Evolutionary conservation across 2,329 filamentous ascomycete genomes (phyloP).

Genomic region (Eurotiales sp.): DNA sequence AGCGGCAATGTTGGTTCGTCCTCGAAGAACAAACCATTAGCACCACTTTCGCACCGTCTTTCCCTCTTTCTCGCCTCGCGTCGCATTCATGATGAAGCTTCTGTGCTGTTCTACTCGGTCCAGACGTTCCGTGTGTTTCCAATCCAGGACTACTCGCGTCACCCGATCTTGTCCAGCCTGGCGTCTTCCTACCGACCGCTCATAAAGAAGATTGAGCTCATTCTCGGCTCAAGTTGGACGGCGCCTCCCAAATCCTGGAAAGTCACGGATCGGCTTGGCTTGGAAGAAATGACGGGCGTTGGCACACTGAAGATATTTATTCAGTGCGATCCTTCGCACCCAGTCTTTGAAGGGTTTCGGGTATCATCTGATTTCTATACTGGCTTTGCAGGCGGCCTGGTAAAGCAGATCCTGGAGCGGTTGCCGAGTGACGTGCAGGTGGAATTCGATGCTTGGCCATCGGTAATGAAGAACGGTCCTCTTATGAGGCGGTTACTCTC

Average conservation of each 20-base stretch:
- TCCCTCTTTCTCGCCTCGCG: slow-evolving; percentile 39
- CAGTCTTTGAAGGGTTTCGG: slow-evolving; percentile 56
- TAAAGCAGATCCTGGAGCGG: slow-evolving; percentile 48
- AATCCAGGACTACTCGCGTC: slow-evolving; percentile 46
- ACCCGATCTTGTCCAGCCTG: slow-evolving; percentile 47
- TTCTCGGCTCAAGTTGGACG: slow-evolving; percentile 58
- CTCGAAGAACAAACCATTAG: slow-evolving; percentile 31
- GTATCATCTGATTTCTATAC: slow-evolving; percentile 56
- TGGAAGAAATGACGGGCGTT: slow-evolving; percentile 46
- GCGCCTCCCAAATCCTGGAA: slow-evolving; percentile 54
- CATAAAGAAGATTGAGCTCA: slow-evolving; percentile 53
- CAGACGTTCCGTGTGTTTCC: slow-evolving; percentile 54
- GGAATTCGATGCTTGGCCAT: slow-evolving; percentile 56
- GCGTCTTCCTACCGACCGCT: slow-evolving; percentile 49
- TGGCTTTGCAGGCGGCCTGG: slow-evolving; percentile 49
- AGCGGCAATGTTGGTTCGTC: slow-evolving; percentile 35
- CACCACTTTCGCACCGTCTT: slow-evolving; percentile 33
- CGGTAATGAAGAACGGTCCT: slow-evolving; percentile 49
- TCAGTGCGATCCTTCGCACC: slow-evolving; percentile 53
- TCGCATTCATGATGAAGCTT: slow-evolving; percentile 50
- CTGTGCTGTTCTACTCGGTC: slow-evolving; percentile 48
- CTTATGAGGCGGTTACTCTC: slow-evolving; percentile 48
- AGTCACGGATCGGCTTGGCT: slow-evolving; percentile 47
- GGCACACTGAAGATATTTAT: slow-evolving; percentile 55
- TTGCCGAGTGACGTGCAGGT: slow-evolving; percentile 48